Evolutionary conservation across 768 basidiomycete genomes (phyloP), one percentile per base, ranked within the genome.

Genomic region (Exsudoporus frostii): DNA sequence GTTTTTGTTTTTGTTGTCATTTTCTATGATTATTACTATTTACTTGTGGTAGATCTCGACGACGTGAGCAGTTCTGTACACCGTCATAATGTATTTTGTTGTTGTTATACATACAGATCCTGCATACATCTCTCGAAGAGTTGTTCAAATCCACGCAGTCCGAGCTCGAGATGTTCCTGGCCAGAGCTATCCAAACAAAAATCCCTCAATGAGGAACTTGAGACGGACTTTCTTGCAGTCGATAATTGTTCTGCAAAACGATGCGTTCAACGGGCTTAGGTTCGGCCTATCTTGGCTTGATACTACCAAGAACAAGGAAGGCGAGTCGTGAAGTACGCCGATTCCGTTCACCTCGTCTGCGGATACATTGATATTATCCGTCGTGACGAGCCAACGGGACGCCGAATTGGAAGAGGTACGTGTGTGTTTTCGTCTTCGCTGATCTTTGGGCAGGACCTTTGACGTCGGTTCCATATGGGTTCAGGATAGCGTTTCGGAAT

Each of bases 351-450:
- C 82, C 6, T 71, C 84, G 32, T 80, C 90, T 3, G 90, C 89
- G 6, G 96, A 98, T 65, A 90, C 88, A 0, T 95, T 92, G 9
- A 98, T 98, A 62, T 73, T 99, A n/a, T 96, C 96, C 2, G 98
- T 99, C 59, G 97, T 98, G 37, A 98, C 97, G 1, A 90, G 90
- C 63, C 97, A 99, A 66, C 80, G 97, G 52, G 97, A 98, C 66
- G 89, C 92, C 19, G 97, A 99, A 65, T 80, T 99, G 15, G 96
- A 99, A 73, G 96, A 98, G 77, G 92, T 90, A n/a, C n/a, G 54
- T 20, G 73, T 59, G 13, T 29, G 33, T 29, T 5, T 45, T 29
- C 40, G n/a, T 10, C n/a, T 9, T 19, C 9, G 15, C 14, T 24
- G 17, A 30, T 40, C 25, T 27, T 20, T 30, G 2, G 30, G 11